Evolutionary conservation across 805 yeast species (phyloP).

Genomic region (Lipomyces yamadae): DNA sequence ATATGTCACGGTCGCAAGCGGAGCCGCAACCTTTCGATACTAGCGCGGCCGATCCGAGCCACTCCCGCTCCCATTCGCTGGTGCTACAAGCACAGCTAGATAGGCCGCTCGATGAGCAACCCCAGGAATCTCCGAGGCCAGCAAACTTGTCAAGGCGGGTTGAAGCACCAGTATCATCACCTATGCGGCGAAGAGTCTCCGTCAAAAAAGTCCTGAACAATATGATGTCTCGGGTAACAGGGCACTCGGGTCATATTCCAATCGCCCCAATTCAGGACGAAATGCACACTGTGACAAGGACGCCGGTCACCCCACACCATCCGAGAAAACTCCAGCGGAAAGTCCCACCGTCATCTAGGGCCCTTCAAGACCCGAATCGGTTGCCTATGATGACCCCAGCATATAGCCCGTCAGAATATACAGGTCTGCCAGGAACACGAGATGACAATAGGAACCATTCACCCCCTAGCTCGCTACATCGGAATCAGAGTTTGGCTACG

Average conservation of each 20-base stretch:
- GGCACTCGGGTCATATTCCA: background rate
- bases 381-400: background rate
- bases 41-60: background rate
- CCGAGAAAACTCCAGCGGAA: background rate
- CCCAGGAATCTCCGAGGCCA: background rate
- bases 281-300: background rate
- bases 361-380: background rate
- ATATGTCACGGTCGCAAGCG: background rate
- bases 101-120: background rate
- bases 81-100: background rate
- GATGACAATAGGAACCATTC: background rate
- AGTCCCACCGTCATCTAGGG: background rate
- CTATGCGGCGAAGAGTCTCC: background rate
- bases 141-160: background rate
- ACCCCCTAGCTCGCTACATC: background rate
- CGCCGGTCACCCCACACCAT: background rate
- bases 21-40: background rate
- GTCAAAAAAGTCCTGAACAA: background rate
- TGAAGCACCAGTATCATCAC: background rate
- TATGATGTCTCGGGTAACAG: slow-evolving; percentile 1
- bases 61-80: background rate
- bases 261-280: background rate
- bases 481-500: background rate
- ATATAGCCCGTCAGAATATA: background rate
- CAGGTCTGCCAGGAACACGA: background rate